Evolutionary conservation across 257 asterid genomes (phyloP).

Genomic region (Cinchona pubescens): DNA sequence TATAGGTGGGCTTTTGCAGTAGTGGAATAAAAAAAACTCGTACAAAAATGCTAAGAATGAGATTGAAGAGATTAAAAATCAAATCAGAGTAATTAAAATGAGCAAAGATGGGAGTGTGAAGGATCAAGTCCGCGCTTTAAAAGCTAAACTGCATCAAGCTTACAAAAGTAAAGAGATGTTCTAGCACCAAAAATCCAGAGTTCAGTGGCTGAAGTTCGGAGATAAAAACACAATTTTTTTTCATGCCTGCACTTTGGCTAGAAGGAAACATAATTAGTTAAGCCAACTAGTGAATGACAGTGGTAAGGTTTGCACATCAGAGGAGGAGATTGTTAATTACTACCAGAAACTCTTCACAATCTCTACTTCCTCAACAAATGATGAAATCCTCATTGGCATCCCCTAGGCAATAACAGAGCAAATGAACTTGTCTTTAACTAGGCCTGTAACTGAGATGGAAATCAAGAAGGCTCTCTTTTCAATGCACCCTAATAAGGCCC

Average conservation of each 20-base stretch:
- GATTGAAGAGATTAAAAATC: no score
- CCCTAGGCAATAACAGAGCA: background rate
- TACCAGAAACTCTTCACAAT: background rate
- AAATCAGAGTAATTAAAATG: no score
- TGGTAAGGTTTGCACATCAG: no score
- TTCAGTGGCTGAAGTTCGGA: no score
- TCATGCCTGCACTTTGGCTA: background rate
- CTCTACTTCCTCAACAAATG: no score
- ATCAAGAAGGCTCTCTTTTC: background rate
- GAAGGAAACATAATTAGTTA: no score
- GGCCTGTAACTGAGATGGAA: background rate
- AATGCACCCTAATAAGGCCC: background rate
- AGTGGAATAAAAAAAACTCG: background rate
- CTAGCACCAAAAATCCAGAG: no score
- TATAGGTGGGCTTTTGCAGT: no score
- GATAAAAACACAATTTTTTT: no score
- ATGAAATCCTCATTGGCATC: background rate
- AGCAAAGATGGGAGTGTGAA: background rate
- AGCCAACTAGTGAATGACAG: no score
- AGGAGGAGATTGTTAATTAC: background rate
- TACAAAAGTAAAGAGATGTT: no score
- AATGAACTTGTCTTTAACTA: background rate
- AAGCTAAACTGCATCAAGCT: background rate
- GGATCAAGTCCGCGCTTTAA: background rate
- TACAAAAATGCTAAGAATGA: fast-evolving